Conservation (phyloP, 148 eudicot genomes). For the Nepenthes mirabilis region DNA sequence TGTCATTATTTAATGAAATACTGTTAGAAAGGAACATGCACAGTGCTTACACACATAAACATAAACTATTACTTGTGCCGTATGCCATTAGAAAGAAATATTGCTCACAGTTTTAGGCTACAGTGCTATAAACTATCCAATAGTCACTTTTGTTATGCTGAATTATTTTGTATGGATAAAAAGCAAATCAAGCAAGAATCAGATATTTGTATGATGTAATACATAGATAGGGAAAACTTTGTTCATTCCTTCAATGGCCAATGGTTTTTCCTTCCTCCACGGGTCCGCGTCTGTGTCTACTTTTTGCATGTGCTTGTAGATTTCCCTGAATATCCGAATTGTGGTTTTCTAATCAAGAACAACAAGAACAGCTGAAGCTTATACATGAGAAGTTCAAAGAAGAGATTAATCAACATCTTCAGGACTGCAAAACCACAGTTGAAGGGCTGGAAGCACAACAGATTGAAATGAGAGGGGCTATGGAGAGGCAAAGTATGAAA, state of each 20-base stretch:
- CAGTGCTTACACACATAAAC: too few species aligned
- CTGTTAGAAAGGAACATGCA: too few species aligned
- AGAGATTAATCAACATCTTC: constrained; percentile 50
- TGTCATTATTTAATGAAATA: too few species aligned
- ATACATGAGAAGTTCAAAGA: constrained; percentile 55
- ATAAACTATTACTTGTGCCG: too few species aligned
- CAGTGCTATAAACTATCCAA: too few species aligned
- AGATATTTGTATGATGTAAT: too few species aligned
- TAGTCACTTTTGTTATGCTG: too few species aligned
- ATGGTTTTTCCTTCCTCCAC: neutral
- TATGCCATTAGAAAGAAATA: too few species aligned
- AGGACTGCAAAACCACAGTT: constrained; percentile 43
- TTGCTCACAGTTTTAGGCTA: too few species aligned
- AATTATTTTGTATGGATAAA: too few species aligned
- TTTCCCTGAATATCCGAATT: neutral
- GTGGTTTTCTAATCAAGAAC: constrained; percentile 30
- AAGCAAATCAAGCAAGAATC: too few species aligned
- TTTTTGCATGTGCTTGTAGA: neutral
- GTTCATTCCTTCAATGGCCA: neutral
- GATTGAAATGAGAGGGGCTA: constrained; percentile 39
- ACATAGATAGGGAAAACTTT: too few species aligned
- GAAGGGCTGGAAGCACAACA: constrained; percentile 58
- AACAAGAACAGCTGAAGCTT: constrained; percentile 48
- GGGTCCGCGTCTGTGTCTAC: neutral
- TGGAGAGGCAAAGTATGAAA: constrained; percentile 58